Evolutionary conservation across 805 yeast species (phyloP).

Genomic region (Maudiozyma pseudohumilis): DNA sequence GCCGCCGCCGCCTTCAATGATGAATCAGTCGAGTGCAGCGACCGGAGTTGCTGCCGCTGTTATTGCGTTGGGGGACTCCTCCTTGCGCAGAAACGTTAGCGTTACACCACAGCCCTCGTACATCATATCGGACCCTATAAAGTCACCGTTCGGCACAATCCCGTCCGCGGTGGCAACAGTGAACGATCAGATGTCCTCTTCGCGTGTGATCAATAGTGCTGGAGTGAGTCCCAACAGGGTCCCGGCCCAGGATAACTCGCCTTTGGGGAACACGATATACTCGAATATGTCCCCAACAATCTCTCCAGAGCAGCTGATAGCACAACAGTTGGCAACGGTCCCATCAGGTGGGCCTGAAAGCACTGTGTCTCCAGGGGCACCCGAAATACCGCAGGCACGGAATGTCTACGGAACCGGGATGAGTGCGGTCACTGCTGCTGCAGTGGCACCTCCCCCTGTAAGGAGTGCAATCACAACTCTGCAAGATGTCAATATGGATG

Average conservation of each 20-base stretch:
- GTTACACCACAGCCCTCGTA: slow-evolving; percentile 8
- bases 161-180: not conserved
- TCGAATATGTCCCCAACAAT: slow-evolving; percentile 1
- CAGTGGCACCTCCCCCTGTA: not conserved
- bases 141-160: slow-evolving; percentile 4
- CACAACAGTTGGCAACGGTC: not conserved
- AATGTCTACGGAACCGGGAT: not conserved
- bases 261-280: slow-evolving; percentile 1
- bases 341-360: not conserved
- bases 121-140: slow-evolving; percentile 5
- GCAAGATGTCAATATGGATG: not conserved
- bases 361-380: not conserved
- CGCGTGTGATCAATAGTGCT: not conserved
- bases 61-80: slow-evolving; percentile 1
- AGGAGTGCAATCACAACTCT: not conserved
- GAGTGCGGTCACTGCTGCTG: not conserved
- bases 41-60: too few relatives aligned
- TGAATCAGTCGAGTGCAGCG: too few relatives aligned
- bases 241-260: not conserved
- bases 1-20: too few relatives aligned
- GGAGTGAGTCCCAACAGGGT: slow-evolving; percentile 2
- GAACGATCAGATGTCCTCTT: not conserved
- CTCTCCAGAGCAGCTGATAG: not conserved
- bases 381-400: too few relatives aligned
- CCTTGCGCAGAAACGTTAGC: slow-evolving; percentile 2